Base-by-base conservation (phyloP, 1,139 yeast species). In the Zygosaccharomyces sapae region DNA sequence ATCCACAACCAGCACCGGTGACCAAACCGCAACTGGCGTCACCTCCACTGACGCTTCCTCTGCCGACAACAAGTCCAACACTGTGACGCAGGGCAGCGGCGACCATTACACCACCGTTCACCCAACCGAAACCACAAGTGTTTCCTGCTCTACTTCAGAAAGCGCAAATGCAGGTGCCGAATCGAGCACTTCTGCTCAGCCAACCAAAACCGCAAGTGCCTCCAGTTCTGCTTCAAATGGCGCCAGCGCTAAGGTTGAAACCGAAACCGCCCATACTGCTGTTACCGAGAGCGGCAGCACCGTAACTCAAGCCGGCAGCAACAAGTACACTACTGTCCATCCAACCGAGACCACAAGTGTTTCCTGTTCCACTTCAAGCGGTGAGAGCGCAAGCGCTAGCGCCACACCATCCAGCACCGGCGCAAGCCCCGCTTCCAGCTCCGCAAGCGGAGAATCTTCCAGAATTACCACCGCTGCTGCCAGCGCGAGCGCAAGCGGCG, bases 1-100 rank as follows among this genome's bases (percentile, higher is more conserved):
- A 5, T 22, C 51, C 3, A 10, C 46, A 6, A 33, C 46, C 16
- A 35, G 44, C 12, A 33, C 22, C 25, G 38, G 27, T 12, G 31
- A 34, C 10, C 3, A 33, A 10, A 33, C 46, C 22, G 41, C 47
- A 43, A 31, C 36, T 9, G 18, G 30, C 30, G 34, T 30, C 30
- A 27, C 12, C 30, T 27, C 30, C 30, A 27, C 52, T 13, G 22
- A 22, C 10, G 30, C 12, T 9, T 9, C 30, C 2, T 12, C 8
- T 12, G 10, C 35, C 13, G 22, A 25, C 8, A 6, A 10, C 2
- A n/a, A n/a, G n/a, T n/a, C n/a, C n/a, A n/a, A n/a, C 34, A 31
- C 34, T 8, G 34, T 31, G 34, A 31, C 34, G 4, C 34, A 31
- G 34, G 34, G 34, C 34, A 18, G 19, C 9, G 18, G 34, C 2